A percentile compares a stretch with the other conserved stretches of the same genome.
Conservation (phyloP, 352 stramenopile species). For the Achlya hypogyna region DNA sequence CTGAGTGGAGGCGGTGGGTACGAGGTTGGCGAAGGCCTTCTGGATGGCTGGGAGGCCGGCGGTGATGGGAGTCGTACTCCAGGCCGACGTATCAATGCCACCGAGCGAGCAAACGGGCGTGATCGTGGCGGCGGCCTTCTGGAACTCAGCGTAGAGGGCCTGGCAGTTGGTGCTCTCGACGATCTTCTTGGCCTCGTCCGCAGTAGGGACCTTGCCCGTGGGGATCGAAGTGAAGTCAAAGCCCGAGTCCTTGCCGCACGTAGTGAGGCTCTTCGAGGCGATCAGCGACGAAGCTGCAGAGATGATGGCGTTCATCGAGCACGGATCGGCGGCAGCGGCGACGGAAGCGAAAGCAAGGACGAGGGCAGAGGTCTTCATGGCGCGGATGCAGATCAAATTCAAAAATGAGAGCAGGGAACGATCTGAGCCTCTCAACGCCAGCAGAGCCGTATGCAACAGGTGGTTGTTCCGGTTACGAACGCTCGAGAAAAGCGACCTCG, state of each 20-base stretch:
- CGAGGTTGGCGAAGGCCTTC: not conserved
- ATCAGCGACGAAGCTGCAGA: not conserved
- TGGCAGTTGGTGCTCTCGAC: not conserved
- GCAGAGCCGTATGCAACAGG: no score
- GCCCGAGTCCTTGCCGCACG: not conserved
- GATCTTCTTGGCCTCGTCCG: not conserved
- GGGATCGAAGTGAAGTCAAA: not conserved
- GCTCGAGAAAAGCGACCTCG: no score
- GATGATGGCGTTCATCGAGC: not conserved
- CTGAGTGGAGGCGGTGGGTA: no score
- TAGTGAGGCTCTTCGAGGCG: not conserved
- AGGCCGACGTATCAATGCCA: not conserved
- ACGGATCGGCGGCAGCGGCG: not conserved
- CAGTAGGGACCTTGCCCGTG: not conserved
- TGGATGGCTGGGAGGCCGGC: not conserved
- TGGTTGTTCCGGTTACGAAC: no score
- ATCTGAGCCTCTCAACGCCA: no score
- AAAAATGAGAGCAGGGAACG: no score
- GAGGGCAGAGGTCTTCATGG: not conserved
- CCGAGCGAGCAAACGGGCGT: slow-evolving; percentile 5
- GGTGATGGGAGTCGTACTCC: not conserved
- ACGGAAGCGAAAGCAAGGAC: not conserved
- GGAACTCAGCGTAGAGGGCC: not conserved
- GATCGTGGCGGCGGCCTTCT: not conserved
- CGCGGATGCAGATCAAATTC: no score